phyloP scores from a whole-genome alignment of 2,329 filamentous ascomycete species.

The Magnaporthiopsis incrustans region DNA sequence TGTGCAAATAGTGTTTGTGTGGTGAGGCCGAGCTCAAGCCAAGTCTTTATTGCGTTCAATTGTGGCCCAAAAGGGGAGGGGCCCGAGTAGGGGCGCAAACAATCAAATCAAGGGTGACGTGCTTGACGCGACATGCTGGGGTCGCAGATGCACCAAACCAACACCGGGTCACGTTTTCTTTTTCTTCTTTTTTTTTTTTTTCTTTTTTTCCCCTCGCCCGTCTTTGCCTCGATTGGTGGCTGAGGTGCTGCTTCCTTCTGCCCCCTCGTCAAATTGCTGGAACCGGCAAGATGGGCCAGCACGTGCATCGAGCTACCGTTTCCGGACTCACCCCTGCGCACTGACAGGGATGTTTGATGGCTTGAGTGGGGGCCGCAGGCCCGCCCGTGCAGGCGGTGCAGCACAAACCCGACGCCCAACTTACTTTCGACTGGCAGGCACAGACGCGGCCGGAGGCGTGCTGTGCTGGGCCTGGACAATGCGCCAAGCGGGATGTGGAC shows the following conservation, averaged over 20 bases:
- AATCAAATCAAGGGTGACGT: not conserved
- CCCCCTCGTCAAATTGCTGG: not conserved
- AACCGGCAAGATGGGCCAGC: conserved; percentile 3
- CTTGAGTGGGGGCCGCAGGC: conserved; percentile 2
- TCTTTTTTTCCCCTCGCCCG: no score
- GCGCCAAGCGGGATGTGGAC: not conserved
- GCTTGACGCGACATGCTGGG: not conserved
- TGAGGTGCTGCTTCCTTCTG: conserved; percentile 1
- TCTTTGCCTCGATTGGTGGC: not conserved
- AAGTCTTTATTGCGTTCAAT: not conserved
- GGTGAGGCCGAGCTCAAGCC: not conserved
- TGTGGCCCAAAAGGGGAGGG: not conserved
- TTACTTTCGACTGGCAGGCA: not conserved
- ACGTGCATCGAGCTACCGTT: conserved; percentile 5
- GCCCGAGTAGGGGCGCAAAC: not conserved
- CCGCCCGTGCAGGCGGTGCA: not conserved
- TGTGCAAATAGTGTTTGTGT: not conserved
- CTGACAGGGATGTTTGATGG: conserved; percentile 7
- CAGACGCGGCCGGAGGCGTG: not conserved
- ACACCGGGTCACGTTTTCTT: conserved; percentile 7
- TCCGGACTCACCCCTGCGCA: conserved; percentile 7
- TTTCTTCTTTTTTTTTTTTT: not conserved
- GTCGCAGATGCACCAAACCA: conserved; percentile 1
- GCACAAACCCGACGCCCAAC: not conserved
- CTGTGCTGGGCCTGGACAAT: not conserved